Base-by-base conservation (phyloP, 805 yeast genomes). In the Barnettozyma populi region DNA sequence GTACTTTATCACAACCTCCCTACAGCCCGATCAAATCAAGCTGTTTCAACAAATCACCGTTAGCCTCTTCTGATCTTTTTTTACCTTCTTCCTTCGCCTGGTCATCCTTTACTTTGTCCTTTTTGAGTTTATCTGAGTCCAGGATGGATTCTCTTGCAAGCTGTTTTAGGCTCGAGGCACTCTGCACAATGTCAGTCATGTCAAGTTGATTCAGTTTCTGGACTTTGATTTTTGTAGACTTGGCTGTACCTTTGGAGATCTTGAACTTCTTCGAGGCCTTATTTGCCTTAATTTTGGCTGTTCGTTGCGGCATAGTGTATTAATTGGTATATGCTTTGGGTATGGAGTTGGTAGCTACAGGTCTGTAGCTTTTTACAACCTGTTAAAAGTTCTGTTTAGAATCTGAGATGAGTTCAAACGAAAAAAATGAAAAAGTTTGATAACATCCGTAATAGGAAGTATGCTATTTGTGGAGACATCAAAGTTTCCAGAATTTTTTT, bases 21-120 rank as follows among this genome's bases (percentile, higher is more conserved):
- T 29, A 39, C 14, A 39, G 31, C 19, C 42, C 42, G 18, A 49
- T 43, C 18, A 32, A 29, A 14, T 66, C 68, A 16, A 66, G 59
- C 42, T 68, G 72, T 35, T 59, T 55, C 39, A 56, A 32, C 27
- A 68, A 45, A 38, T 54, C 60, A 20, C 59, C 55, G 8, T 65
- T 60, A 2, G 65, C 62, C 16, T 58, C 62, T 37, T 59, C 54
- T 31, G 61, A 57, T 39, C 55, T 53, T 7, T 49, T 44, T 31
- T 54, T 51, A 3, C 57, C 52, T 31, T 50, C 48, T 13, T 54
- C 56, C 25, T 56, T 57, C 4, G 49, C 51, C 35, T 52, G 47
- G 19, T 55, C 55, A 47, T 68, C 70, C 18, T 52, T 55, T 27
- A 52, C 4, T 9, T 38, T 45, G 46, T 65, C 71, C 23, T 58